Base-by-base conservation (phyloP, 345 rosid genomes). In the Brassica juncea region DNA sequence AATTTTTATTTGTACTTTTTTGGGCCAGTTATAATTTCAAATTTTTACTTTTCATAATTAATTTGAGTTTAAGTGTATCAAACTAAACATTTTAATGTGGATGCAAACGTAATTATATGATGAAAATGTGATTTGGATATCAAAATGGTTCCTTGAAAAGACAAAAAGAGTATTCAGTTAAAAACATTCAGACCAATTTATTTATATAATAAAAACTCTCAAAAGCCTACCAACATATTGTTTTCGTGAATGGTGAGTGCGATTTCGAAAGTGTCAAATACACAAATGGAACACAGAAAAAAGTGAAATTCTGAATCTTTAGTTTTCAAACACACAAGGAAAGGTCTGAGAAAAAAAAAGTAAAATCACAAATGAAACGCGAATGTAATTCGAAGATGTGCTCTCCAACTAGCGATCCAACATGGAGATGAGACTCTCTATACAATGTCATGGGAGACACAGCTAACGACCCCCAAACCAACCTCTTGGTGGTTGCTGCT, bases 401-500 rank as follows among this genome's bases (percentile, higher is more conserved):
- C 21, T 67, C 31, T 67, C 55, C 2, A 66, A 28, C 30, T 6
- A 49, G 62, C 32, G 30, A 76, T 42, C 35, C 14, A 67, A 35
- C 59, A 54, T 16, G 66, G 76, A 35, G 61, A 72, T 52, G 42
- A 65, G 55, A 74, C 82, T 37, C 44, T 74, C 19, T 19, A 63
- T 80, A 80, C 82, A 80, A 74, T 74, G 82, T 74, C 65, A 68
- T 6, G 19, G 19, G 63, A 67, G 66, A 68, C 15, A 6, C 65
- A 35, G 63, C 74, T 86, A 93, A 78, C 91, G 88, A 52, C 77
- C 83, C 65, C 94, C 90, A 27, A 85, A 82, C 97, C 97, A 94
- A 72, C 88, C 89, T 88, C 94, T 85, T 21, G 77, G 96, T 7
- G 90, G 91, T 82, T 86, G 97, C 66, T 88, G 97, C 77, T 86